Percentiles rank a stretch among this genome's conserved stretches.
Evolutionary conservation across 2,329 filamentous ascomycete genomes (phyloP).

Genomic region (Madurella mycetomatis): DNA sequence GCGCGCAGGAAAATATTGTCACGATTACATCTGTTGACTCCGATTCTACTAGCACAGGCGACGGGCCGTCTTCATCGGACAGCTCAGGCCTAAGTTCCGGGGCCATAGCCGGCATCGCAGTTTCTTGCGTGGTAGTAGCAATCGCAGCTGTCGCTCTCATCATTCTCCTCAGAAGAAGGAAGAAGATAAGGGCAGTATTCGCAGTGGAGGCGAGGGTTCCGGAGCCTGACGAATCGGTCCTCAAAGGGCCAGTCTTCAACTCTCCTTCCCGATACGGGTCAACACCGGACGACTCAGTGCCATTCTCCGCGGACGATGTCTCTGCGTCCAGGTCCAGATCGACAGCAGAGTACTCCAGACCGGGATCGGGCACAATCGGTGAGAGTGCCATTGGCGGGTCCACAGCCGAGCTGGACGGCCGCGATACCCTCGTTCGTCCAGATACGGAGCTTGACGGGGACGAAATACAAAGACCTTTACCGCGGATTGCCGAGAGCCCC

Average conservation of each 20-base stretch:
- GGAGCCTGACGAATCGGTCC: slow-evolving; percentile 25
- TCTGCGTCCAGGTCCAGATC: slow-evolving; percentile 14
- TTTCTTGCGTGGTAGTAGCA: slow-evolving; percentile 18
- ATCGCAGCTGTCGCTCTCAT: slow-evolving; percentile 17
- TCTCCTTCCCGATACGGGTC: slow-evolving; percentile 13
- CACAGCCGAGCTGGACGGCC: slow-evolving; percentile 18
- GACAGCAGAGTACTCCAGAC: slow-evolving; percentile 10
- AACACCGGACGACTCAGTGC: slow-evolving; percentile 22
- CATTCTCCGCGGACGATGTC: slow-evolving; percentile 22
- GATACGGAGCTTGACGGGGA: slow-evolving; percentile 23
- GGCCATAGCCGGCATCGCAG: slow-evolving; percentile 27
- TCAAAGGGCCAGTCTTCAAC: slow-evolving; percentile 31
- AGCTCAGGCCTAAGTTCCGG: slow-evolving; percentile 21
- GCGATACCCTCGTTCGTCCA: slow-evolving; percentile 12
- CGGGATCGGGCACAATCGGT: slow-evolving; percentile 6
- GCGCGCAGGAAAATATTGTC: slow-evolving; percentile 31
- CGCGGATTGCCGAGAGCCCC: slow-evolving; percentile 17
- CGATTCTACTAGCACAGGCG: background rate
- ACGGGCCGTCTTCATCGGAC: background rate
- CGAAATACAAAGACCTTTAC: slow-evolving; percentile 15
- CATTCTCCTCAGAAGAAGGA: slow-evolving; percentile 24
- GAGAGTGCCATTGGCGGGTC: background rate
- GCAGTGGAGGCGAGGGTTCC: slow-evolving; percentile 19
- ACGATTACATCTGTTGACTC: slow-evolving; percentile 27
- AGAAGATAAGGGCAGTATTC: slow-evolving; percentile 21